Percentiles rank a stretch among this genome's conserved stretches.
Conservation (phyloP, 2,329 filamentous ascomycete genomes). For the Fusarium concolor region DNA sequence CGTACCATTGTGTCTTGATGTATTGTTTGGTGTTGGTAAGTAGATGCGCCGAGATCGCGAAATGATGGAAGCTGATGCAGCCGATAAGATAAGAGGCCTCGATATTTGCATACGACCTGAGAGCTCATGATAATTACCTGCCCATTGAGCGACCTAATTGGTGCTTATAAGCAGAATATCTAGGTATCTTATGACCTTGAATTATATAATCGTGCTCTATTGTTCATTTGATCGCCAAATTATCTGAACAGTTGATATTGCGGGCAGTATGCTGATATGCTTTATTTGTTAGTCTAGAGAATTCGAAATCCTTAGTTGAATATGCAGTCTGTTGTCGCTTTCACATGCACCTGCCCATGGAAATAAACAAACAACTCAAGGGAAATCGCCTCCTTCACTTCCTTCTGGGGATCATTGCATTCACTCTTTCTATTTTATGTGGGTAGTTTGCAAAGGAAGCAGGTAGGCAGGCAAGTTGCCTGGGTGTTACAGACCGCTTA, state of each 20-base stretch:
- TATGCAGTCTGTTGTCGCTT: background rate
- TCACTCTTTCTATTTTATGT: too few species aligned
- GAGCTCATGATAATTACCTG: background rate
- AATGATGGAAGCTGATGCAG: conserved; percentile 23
- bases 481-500: conserved; percentile 7
- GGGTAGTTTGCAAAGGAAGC: too few species aligned
- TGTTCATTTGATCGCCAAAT: background rate
- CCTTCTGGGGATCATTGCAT: too few species aligned
- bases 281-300: background rate
- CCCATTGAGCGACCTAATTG: background rate
- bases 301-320: background rate
- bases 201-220: background rate
- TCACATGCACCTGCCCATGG: background rate
- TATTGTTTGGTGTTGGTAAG: background rate
- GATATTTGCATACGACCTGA: conserved; percentile 20
- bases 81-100: conserved; percentile 20
- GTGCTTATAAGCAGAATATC: background rate
- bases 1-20: conserved; percentile 43
- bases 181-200: rapidly evolving
- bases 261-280: background rate
- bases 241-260: background rate
- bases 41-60: conserved; percentile 6
- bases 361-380: background rate
- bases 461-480: background rate
- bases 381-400: background rate